These are phyloP conservation scores for Fusarium chaquense DNA, from an alignment of 2,329 filamentous ascomycete genomes.

Conservation along the genomic window DNA sequence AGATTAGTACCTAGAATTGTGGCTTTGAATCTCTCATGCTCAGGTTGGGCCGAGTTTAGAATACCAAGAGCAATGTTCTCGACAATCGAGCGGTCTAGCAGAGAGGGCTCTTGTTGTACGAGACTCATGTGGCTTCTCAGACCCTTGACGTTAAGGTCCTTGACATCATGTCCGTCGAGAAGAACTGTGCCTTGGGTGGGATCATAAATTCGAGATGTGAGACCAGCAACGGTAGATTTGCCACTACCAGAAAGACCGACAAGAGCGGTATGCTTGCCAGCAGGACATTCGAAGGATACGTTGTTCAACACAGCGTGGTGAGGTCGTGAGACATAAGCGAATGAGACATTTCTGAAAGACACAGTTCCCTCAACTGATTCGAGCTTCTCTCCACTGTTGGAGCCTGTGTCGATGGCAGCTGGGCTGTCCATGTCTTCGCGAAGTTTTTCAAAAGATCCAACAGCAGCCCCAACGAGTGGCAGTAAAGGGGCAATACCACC, in stretches of 20 bases:
- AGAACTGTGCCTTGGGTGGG: slow-evolving; percentile 61
- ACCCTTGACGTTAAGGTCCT: slow-evolving; percentile 60
- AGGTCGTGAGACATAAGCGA: slow-evolving; percentile 60
- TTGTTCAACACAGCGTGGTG: slow-evolving; percentile 57
- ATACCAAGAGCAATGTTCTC: slow-evolving; percentile 65
- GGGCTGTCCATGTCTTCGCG: slow-evolving; percentile 67
- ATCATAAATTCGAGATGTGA: slow-evolving; percentile 70
- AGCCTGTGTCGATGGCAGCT: slow-evolving; percentile 59
- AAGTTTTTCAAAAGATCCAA: slow-evolving; percentile 69
- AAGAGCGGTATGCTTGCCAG: slow-evolving; percentile 65
- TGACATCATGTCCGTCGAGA: slow-evolving; percentile 62
- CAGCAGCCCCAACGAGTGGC: slow-evolving; percentile 69
- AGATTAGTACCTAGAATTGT: slow-evolving; percentile 63
- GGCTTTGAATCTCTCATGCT: slow-evolving; percentile 57
- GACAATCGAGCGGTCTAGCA: slow-evolving; percentile 61
- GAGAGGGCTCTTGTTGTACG: slow-evolving; percentile 60
- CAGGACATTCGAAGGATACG: slow-evolving; percentile 61
- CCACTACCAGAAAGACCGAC: slow-evolving; percentile 70
- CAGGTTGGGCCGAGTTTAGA: slow-evolving; percentile 57
- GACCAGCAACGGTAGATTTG: slow-evolving; percentile 67
- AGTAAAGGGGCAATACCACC: slow-evolving; percentile 73
- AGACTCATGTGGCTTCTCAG: slow-evolving; percentile 58
- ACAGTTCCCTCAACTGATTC: slow-evolving; percentile 56
- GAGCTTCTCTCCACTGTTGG: slow-evolving; percentile 56
- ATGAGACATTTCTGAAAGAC: slow-evolving; percentile 57